A percentile compares a stretch with the other conserved stretches of the same genome.
These are phyloP conservation scores for Phytophthora hibernalis DNA, from an alignment of 352 stramenopile genomes.

Conservation along the genomic window DNA sequence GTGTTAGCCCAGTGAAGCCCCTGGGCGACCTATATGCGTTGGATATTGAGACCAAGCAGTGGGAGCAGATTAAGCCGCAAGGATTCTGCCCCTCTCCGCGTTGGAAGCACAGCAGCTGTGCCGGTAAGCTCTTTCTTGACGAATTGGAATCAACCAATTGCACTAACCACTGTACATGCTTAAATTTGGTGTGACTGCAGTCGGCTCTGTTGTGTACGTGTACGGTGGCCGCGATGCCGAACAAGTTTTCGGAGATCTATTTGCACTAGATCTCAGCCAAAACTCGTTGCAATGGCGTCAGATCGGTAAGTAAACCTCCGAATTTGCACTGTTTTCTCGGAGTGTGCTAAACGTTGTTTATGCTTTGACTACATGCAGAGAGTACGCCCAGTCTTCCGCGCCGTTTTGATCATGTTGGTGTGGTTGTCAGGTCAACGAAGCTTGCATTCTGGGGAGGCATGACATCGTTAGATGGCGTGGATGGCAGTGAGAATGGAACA, in stretches of 20 bases:
- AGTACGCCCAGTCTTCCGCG: constrained; percentile 11
- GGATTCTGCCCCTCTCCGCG: constrained; percentile 53
- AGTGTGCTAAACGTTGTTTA: neutral
- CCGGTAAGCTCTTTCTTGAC: constrained; percentile 47
- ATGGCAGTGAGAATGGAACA: constrained; percentile 27
- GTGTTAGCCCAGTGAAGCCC: constrained; percentile 69
- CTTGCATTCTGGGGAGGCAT: constrained; percentile 74
- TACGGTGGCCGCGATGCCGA: constrained; percentile 73
- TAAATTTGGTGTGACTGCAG: constrained; percentile 30
- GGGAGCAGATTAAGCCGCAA: constrained; percentile 41
- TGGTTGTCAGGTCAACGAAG: constrained; percentile 53
- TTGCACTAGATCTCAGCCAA: constrained; percentile 61
- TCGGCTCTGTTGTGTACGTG: constrained; percentile 74
- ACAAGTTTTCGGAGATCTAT: constrained; percentile 77
- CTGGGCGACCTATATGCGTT: constrained; percentile 73
- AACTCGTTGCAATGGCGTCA: constrained; percentile 50
- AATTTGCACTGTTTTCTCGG: neutral
- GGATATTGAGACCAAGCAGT: constrained; percentile 54
- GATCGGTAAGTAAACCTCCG: constrained; percentile 45
- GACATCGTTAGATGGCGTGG: constrained; percentile 42
- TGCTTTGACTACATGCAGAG: constrained; percentile 18
- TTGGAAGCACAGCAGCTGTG: constrained; percentile 78
- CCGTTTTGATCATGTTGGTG: constrained; percentile 72
- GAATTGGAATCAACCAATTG: neutral
- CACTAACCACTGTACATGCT: constrained; percentile 10